Percentiles rank a stretch among this genome's conserved stretches.
Conservation (phyloP, 768 basidiomycete species). For the Lentinula sp. region DNA sequence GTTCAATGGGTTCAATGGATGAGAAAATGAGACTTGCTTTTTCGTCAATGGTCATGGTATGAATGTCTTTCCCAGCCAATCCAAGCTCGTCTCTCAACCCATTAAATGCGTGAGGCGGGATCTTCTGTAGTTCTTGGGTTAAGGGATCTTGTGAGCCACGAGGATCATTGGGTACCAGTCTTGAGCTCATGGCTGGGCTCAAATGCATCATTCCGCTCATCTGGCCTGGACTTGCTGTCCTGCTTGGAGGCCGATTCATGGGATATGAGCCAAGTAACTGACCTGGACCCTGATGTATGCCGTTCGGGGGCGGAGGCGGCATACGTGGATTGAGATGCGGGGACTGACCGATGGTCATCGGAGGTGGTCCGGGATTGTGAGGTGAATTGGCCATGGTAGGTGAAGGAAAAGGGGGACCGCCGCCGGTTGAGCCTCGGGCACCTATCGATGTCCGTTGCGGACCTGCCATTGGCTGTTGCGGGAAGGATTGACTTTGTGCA, state of each 20-base stretch:
- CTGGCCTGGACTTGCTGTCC: constrained; percentile 47
- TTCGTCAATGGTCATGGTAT: constrained; percentile 39
- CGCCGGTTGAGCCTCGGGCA: constrained; percentile 38
- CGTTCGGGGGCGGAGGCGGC: constrained; percentile 45
- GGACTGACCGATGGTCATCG: constrained; percentile 44
- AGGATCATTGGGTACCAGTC: constrained; percentile 30
- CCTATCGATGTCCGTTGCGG: constrained; percentile 28
- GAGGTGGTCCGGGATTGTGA: constrained; percentile 30
- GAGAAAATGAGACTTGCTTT: constrained; percentile 38
- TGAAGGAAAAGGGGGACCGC: constrained; percentile 48
- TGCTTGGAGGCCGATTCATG: constrained; percentile 51
- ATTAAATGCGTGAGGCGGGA: constrained; percentile 28
- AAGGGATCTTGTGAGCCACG: constrained; percentile 16
- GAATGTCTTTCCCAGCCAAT: constrained; percentile 38
- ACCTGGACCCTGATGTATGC: constrained; percentile 23
- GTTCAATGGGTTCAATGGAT: background rate
- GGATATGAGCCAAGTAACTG: constrained; percentile 20
- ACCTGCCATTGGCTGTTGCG: constrained; percentile 23
- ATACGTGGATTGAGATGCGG: constrained; percentile 41
- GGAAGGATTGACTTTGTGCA: constrained; percentile 23
- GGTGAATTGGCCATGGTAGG: constrained; percentile 62
- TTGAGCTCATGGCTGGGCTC: constrained; percentile 51
- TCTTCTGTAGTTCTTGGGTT: constrained; percentile 33
- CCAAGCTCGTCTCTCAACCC: constrained; percentile 37
- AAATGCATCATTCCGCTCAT: constrained; percentile 39